Base-by-base conservation (phyloP, 805 yeast genomes). In the Priceomyces melissophilus region DNA sequence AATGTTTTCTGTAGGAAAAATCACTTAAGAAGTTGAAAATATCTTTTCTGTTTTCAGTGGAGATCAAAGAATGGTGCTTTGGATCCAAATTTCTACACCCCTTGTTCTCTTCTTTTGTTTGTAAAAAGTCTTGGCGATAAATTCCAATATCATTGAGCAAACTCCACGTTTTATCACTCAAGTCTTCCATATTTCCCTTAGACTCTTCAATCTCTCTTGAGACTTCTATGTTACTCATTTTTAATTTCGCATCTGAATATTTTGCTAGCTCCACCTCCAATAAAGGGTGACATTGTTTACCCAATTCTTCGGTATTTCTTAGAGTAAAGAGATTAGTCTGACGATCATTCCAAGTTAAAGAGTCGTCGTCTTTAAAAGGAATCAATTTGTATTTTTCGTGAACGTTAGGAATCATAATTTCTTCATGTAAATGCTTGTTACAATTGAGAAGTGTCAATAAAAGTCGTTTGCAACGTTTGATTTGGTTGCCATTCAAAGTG, bases 361-460 rank as follows among this genome's bases (percentile, higher is more conserved):
- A 41, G 14, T 60, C 65, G 38, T 60, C 64, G 35, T 63, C 67
- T 20, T 52, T 50, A 40, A 38, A 58, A 2, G 70, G 70, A 3
- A 63, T 17, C 17, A 54, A 47, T 3, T 38, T 34, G 4, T 38
- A 32, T 8, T 39, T 15, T 0, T 42, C 43, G 4, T 46, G 17
- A 15, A 38, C 32, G 2, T 42, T 45, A 1, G 60, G 57, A 4
- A 63, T 38, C 16, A 45, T 41, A 17, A 64, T 42, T 11, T 32
- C 26, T 26, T 53, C 52, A 6, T 43, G 44, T 15, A 46, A 32
- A 39, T 61, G 67, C 23, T 55, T 45, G 40, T 63, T 65, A 47
- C 54, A 62, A 47, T 68, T 59, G 37, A 71, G 51, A 15, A 53
- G 41, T 75, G 75, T 69, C 38, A 68, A 44, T 26, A 71, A 44